Evolutionary conservation across 345 rosid genomes (phyloP).

Genomic region (Passiflora organensis): DNA sequence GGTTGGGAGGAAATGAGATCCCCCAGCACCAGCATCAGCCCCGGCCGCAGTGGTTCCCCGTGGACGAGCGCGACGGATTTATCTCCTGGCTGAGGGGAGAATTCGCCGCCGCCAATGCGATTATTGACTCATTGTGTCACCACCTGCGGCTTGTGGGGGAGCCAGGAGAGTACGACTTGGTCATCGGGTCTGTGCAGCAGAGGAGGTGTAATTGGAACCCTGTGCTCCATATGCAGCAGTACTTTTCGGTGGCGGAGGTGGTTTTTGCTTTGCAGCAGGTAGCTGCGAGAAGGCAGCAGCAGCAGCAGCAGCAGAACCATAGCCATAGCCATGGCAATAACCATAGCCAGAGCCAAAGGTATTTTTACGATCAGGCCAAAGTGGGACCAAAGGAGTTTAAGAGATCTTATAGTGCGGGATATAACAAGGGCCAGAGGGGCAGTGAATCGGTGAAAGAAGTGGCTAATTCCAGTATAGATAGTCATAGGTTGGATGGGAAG

Average conservation of each 20-base stretch:
- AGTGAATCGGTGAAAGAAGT: slow-evolving; percentile 37
- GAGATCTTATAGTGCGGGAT: slow-evolving; percentile 46
- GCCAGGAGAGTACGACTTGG: slow-evolving; percentile 63
- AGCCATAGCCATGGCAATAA: slow-evolving; percentile 1
- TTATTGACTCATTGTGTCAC: slow-evolving; percentile 66
- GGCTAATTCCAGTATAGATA: slow-evolving; percentile 31
- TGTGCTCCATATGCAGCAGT: slow-evolving; percentile 81
- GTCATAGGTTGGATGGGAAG: slow-evolving; percentile 26
- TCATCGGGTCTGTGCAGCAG: slow-evolving; percentile 51
- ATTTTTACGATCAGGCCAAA: slow-evolving; percentile 45
- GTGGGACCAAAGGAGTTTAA: slow-evolving; percentile 45
- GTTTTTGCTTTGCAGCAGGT: slow-evolving; percentile 56
- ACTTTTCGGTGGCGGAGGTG: slow-evolving; percentile 56
- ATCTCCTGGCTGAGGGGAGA: slow-evolving; percentile 85
- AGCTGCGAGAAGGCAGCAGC: slow-evolving; percentile 50
- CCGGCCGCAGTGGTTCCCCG: slow-evolving; percentile 44
- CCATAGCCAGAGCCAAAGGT: slow-evolving; percentile 16
- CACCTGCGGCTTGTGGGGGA: slow-evolving; percentile 63
- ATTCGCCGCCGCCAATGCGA: slow-evolving; percentile 92
- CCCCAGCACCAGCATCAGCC: slow-evolving; percentile 35
- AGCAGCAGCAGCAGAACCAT: slow-evolving; percentile 19
- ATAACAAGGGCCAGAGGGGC: slow-evolving; percentile 36
- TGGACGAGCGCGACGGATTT: slow-evolving; percentile 73
- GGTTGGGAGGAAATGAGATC: slow-evolving; percentile 25
- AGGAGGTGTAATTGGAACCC: slow-evolving; percentile 77